Base-by-base conservation (phyloP, 148 eudicot species). In the Agrostemma githago region DNA sequence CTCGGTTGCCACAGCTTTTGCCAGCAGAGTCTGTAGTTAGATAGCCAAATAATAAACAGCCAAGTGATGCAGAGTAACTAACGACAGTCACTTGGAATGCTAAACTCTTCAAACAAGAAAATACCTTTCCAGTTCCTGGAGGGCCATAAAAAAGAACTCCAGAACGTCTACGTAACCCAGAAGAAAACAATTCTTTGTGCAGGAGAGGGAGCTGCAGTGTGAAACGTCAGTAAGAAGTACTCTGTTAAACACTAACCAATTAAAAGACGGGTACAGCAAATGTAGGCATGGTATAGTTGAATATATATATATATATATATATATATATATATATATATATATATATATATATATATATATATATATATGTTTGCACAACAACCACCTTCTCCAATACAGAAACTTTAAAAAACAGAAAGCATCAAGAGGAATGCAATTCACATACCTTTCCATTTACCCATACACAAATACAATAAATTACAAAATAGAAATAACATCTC, bases 1-100 rank as follows among this genome's bases (percentile, higher is more conserved):
- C 82, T 95, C 98, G 59, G 98, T 95, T n/a, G 98, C 98, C 82
- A 95, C 97, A 86, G 98, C 98, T 85, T 95, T 95, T 78, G 98
- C 98, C 85, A 95, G 77, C 72, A 95, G 82, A 48, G 98, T 95
- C 98, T 95, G 92, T 74, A 69, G 54, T 43, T 38, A 73, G 20
- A 73, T 76, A 59, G 56, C 67, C 68, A 74, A 9, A 41, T 72
- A 71, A 72, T 54, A 64, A 48, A 48, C 11, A 12, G 14, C 53
- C 53, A 48, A 48, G 4, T 51, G 14, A 80, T 19, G 76, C 40
- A 53, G 59, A 71, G n/a, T 20, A 75, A n/a, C 51, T 66, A 53
- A 48, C 39, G 10, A 56, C n/a, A 61, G 8, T 59, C 67, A 58
- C 61, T 34, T 53, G 38, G 62, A 68, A 57, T 44, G 15, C 72